A percentile compares a stretch with the other conserved stretches of the same genome.
These are phyloP conservation scores for Halophytophthora batemanensis DNA, from an alignment of 352 stramenopile species.

Conservation along the genomic window DNA sequence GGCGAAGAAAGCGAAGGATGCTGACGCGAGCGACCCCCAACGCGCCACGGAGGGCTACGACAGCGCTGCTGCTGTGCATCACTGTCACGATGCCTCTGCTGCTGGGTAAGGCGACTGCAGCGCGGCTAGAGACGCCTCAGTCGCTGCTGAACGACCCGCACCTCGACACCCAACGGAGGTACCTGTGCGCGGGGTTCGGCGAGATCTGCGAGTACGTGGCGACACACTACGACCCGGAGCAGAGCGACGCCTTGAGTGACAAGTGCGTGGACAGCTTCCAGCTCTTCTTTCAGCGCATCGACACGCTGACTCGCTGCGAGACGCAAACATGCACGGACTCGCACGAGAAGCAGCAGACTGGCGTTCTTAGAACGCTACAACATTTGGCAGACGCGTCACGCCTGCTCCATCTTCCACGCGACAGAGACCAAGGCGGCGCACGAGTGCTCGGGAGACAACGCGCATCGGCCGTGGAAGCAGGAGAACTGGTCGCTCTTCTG, in stretches of 20 bases:
- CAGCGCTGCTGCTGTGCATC: too few species aligned
- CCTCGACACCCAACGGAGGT: too few species aligned
- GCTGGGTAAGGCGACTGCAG: too few species aligned
- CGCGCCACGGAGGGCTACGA: too few species aligned
- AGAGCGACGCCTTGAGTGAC: conserved; percentile 3
- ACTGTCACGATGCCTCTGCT: too few species aligned
- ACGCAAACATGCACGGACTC: conserved; percentile 8
- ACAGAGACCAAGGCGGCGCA: conserved; percentile 44
- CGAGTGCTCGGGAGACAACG: conserved; percentile 35
- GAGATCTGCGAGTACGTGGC: conserved; percentile 41
- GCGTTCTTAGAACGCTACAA: conserved; percentile 45
- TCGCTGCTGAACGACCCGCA: too few species aligned
- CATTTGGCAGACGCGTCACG: conserved; percentile 41
- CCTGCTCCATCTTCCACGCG: conserved; percentile 48
- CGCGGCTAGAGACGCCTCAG: too few species aligned
- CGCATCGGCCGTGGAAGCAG: conserved; percentile 44
- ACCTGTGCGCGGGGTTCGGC: conserved; percentile 39
- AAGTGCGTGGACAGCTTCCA: conserved; percentile 50
- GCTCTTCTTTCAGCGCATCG: conserved; percentile 42
- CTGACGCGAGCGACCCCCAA: too few species aligned
- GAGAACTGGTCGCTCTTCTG: conserved; percentile 54
- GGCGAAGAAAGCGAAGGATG: too few species aligned
- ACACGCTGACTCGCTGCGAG: conserved; percentile 39
- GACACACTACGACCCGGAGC: conserved; percentile 25
- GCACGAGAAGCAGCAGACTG: conserved; percentile 12